Base-by-base conservation (phyloP, 192 early-diverging fungal genomes). In the Coemansia guatemalensis region DNA sequence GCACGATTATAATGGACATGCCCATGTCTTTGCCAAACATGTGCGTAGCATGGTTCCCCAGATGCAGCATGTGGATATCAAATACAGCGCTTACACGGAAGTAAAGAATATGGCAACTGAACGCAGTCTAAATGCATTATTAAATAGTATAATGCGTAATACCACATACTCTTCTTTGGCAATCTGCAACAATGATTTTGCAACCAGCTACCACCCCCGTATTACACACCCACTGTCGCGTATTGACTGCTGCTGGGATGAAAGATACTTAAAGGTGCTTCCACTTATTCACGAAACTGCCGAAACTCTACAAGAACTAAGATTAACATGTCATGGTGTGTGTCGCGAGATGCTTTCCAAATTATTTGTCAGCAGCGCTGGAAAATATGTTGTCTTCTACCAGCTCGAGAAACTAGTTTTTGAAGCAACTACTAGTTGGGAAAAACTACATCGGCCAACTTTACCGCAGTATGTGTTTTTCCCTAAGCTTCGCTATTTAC, bases 1-100 rank as follows among this genome's bases (percentile, higher is more conserved):
- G 68, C 48, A 56, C 17, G 68, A 69, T 41, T 63, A 69, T 35
- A 56, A 63, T 24, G 39, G 41, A 48, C 47, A 69, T 27, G 60
- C 68, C 0, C 54, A 49, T 5, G 50, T 44, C 12, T 56, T 69
- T 57, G 68, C 20, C 4, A 30, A 25, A 8, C 29, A 9, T 23
- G n/a, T 69, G 23, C 60, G 54, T 27, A 14, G 48, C 11, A 53
- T 69, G 44, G 68, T 25, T 1, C 60, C 68, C 4, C 27, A 25
- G 21, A 30, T 35, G 21, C 11, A 24, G 1, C 20, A 9, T 6
- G 21, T 68, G 8, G 8, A 22, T n/a, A 25, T 68, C 1, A 22
- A 33, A 5, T 59, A 60, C 30, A 26, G n/a, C 29, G 51, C 50
- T 1, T 68, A 59, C n/a, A 56, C 52, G 8, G 22, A 49, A 27